Conservation (phyloP, 768 basidiomycete species). For the Xerocomellus dryophilus region DNA sequence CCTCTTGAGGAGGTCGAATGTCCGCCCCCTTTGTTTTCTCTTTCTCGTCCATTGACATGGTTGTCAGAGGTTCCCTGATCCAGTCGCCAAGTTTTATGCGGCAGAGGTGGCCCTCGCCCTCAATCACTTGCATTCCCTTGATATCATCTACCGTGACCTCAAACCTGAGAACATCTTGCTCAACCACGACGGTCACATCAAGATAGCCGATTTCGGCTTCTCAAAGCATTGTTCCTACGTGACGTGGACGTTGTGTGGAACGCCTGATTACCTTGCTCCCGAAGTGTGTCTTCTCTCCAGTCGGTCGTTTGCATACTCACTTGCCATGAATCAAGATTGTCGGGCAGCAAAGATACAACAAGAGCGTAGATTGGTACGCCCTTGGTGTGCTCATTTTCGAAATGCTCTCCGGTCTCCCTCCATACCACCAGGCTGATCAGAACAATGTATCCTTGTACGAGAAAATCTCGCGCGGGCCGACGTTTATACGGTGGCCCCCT, state of each 20-base stretch:
- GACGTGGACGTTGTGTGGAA: conserved; percentile 95
- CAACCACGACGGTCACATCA: conserved; percentile 93
- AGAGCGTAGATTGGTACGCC: conserved; percentile 98
- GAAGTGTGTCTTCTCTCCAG: conserved; percentile 53
- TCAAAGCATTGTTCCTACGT: conserved; percentile 84
- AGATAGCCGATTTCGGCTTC: conserved; percentile 96
- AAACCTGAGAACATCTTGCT: conserved; percentile 97
- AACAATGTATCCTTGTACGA: conserved; percentile 90
- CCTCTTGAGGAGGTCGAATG: conserved; percentile 84
- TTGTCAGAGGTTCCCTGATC: conserved; percentile 84
- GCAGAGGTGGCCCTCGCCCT: conserved; percentile 93
- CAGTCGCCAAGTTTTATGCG: conserved; percentile 96
- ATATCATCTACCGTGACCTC: conserved; percentile 95
- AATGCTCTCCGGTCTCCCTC: conserved; percentile 94
- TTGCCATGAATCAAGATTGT: conserved; percentile 52
- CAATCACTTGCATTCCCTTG: conserved; percentile 78
- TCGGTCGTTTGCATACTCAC: conserved; percentile 10
- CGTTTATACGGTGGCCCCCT: conserved; percentile 74
- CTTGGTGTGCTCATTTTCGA: conserved; percentile 96
- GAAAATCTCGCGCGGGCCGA: conserved; percentile 77
- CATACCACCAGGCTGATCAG: conserved; percentile 84
- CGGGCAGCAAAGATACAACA: conserved; percentile 84
- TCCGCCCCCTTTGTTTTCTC: conserved; percentile 38
- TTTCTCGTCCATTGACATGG: conserved; percentile 7
- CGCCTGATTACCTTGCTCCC: conserved; percentile 95